Percentiles rank a stretch among this genome's conserved stretches.
Conservation (phyloP, 179 eudicot genomes). For the Drosera spatulata region DNA sequence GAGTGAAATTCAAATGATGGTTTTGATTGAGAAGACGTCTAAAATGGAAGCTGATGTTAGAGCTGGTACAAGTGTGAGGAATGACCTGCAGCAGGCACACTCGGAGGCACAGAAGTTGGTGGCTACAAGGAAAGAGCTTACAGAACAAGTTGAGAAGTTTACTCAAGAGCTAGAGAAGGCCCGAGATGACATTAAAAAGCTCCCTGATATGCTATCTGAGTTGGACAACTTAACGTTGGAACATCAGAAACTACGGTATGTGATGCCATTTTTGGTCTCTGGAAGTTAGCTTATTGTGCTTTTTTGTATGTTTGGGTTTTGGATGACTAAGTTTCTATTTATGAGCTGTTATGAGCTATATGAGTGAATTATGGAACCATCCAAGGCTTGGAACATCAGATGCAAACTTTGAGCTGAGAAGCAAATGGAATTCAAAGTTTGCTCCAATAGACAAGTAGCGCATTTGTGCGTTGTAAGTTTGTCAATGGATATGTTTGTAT, state of each 20-base stretch:
- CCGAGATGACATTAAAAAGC: slow-evolving; percentile 32
- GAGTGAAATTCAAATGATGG: slow-evolving; percentile 61
- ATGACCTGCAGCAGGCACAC: slow-evolving; percentile 49
- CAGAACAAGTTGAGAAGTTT: slow-evolving; percentile 35
- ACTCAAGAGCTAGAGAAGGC: slow-evolving; percentile 46
- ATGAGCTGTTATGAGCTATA: too few species aligned
- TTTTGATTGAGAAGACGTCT: slow-evolving; percentile 58
- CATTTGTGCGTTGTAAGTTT: too few species aligned
- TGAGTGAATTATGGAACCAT: too few species aligned
- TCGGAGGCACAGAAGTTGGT: slow-evolving; percentile 59
- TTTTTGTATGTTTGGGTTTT: too few species aligned
- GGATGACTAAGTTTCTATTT: too few species aligned
- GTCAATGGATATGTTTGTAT: too few species aligned
- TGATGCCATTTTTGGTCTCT: slow-evolving; percentile 1
- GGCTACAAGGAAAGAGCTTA: slow-evolving; percentile 47
- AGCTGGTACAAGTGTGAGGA: slow-evolving; percentile 47
- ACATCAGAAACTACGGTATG: slow-evolving; percentile 73
- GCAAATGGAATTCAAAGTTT: too few species aligned
- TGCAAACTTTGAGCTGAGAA: too few species aligned
- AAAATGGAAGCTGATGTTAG: slow-evolving; percentile 53
- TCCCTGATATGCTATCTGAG: slow-evolving; percentile 62
- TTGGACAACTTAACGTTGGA: slow-evolving; percentile 58
- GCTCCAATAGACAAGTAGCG: too few species aligned
- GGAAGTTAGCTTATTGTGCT: too few species aligned
- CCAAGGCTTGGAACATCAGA: too few species aligned